Evolutionary conservation across 106 monocot genomes (phyloP), one percentile per base, ranked within the genome.

Genomic region (Dactylorhiza incarnata): DNA sequence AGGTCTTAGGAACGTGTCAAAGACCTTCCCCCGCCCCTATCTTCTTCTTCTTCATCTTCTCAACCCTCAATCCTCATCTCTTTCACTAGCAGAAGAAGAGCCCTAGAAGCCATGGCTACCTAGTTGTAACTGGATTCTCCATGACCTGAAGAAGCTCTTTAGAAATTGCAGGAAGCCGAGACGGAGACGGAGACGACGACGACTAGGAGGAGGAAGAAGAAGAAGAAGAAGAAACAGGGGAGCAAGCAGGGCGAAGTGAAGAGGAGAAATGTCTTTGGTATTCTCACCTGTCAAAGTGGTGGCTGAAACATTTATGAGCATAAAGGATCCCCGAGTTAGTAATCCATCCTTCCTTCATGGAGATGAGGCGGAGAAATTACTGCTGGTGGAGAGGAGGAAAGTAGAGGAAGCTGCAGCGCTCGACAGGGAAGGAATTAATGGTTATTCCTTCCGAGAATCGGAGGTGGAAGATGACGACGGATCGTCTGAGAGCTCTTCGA

Each of bases 401-500:
- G 25, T 17, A 44, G 71, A 47, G 78, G 52, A 68, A 1, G 9
- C 20, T 12, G 11, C 5, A 43, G 68, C 16, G 25, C 12, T 69
- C 15, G 20, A 45, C 24, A 47, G 23, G 9, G 49, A 12, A 11
- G 43, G 37, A 43, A 68, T 26, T 14, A 14, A 37, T 43, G 67
- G 10, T 2, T 68, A 43, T 15, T 44, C 37, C 20, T 19, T 44
- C 43, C 10, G 15, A 45, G 17, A 9, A 49, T 6, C 4, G 44
- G 79, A 17, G 73, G 62, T 7, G 49, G 73, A 73, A 9, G 81
- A 78, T 3, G 75, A 61, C 0, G 76, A 68, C 13, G 76, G 11
- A 7, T 78, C 72, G 1, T 82, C 76, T 19, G 74, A 77, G 59
- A 78, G 78, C 45, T 84, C 80, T 15, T 84, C 84, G 3, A 80